Percentiles rank a stretch among this genome's conserved stretches.
phyloP scores from a whole-genome alignment of 768 basidiomycete genomes.

The Leccinum subgranulosum region DNA sequence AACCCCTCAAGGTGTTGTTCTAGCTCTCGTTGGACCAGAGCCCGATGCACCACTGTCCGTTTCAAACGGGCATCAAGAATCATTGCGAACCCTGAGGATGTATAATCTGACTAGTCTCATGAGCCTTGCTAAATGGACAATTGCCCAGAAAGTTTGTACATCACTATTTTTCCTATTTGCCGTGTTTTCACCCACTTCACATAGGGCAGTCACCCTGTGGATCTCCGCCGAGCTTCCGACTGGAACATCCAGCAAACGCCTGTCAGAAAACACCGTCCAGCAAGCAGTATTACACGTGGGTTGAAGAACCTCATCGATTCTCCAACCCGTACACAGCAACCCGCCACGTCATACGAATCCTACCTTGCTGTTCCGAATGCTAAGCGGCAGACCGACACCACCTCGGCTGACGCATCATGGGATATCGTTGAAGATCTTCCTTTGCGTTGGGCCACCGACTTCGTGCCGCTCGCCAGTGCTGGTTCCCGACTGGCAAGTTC shows the following conservation, averaged over 20 bases:
- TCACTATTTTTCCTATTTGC: not conserved
- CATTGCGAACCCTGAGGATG: constrained; percentile 64
- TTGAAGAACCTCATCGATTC: constrained; percentile 55
- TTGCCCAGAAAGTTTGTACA: constrained; percentile 57
- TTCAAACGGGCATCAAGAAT: constrained; percentile 50
- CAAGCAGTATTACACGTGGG: constrained; percentile 59
- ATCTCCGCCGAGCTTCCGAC: constrained; percentile 50
- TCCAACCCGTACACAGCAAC: constrained; percentile 30
- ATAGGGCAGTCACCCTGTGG: constrained; percentile 59
- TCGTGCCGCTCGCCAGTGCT: constrained; percentile 67
- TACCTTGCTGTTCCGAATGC: constrained; percentile 30
- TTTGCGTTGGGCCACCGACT: constrained; percentile 85
- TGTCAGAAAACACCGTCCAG: constrained; percentile 46
- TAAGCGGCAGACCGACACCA: constrained; percentile 23
- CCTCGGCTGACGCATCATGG: constrained; percentile 56
- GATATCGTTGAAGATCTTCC: constrained; percentile 73
- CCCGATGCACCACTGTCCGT: constrained; percentile 38
- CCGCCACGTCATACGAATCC: constrained; percentile 24
- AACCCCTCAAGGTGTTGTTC: constrained; percentile 68
- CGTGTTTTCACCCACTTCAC: constrained; percentile 5
- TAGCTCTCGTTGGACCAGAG: constrained; percentile 70
- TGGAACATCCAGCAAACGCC: constrained; percentile 50
- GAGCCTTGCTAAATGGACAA: constrained; percentile 72
- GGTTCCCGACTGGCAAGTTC: constrained; percentile 60
- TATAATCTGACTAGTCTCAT: constrained; percentile 76